phyloP scores from a whole-genome alignment of 2,329 filamentous ascomycete genomes.

The Byssochlamys sp. region DNA sequence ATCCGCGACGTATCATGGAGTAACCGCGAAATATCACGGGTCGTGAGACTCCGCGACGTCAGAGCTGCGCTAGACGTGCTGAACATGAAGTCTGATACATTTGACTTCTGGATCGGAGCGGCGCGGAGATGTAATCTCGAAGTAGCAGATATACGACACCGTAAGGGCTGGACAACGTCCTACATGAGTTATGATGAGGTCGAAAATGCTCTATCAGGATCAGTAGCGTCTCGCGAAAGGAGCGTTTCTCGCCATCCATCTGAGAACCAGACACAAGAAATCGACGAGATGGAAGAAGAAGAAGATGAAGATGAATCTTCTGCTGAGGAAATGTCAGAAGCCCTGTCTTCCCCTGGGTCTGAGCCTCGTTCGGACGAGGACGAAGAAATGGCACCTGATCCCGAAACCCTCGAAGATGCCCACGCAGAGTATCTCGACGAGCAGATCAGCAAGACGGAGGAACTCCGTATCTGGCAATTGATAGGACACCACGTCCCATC shows the following conservation, averaged over 20 bases:
- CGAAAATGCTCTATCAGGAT: conserved; percentile 28
- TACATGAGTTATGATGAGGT: conserved; percentile 33
- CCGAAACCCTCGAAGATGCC: conserved; percentile 34
- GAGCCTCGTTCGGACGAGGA: conserved; percentile 4
- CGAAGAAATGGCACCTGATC: conserved; percentile 14
- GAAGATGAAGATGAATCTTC: not conserved
- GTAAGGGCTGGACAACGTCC: conserved; percentile 20
- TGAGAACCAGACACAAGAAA: not conserved
- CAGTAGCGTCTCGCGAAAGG: conserved; percentile 3
- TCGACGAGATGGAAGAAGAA: conserved; percentile 2
- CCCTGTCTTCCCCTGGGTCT: not conserved
- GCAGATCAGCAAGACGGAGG: conserved; percentile 35
- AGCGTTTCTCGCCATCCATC: conserved; percentile 2
- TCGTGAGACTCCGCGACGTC: conserved; percentile 43
- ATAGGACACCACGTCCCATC: conserved; percentile 23
- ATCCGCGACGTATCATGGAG: conserved; percentile 42
- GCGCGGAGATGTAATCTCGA: conserved; percentile 45
- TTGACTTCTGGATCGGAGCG: conserved; percentile 43
- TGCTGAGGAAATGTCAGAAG: conserved; percentile 2
- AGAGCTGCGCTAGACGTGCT: conserved; percentile 46
- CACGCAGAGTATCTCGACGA: conserved; percentile 43
- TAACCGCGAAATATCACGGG: conserved; percentile 19
- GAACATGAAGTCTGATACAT: conserved; percentile 38
- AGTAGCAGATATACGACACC: conserved; percentile 35
- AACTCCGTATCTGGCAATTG: conserved; percentile 36